phyloP scores from a whole-genome alignment of 345 rosid genomes.

The Hibiscus mutabilis region DNA sequence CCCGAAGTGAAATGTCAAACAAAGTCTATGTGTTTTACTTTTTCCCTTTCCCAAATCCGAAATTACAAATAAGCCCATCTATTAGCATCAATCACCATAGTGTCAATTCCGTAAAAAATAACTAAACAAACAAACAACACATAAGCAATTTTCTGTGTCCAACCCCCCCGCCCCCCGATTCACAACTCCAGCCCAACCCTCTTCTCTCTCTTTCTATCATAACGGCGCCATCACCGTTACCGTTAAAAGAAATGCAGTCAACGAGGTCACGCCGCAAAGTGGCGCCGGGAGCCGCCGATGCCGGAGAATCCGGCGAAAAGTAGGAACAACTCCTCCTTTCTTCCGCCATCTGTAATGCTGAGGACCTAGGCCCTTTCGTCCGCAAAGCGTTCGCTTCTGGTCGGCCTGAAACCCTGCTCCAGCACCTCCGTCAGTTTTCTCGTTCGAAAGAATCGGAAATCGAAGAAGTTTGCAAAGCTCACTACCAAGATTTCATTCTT shows the following conservation, averaged over 20 bases:
- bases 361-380: conserved; percentile 84
- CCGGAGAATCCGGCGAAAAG: conserved; percentile 72
- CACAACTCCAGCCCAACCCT: too few relatives aligned
- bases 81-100: too few relatives aligned
- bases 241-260: conserved; percentile 44
- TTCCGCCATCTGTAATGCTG: conserved; percentile 86
- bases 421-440: conserved; percentile 76
- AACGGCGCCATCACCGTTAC: conserved; percentile 11
- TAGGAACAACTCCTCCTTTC: conserved; percentile 78
- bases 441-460: conserved; percentile 93
- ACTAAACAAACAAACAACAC: too few relatives aligned
- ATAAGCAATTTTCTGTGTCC: too few relatives aligned
- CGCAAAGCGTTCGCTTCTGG: conserved; percentile 78
- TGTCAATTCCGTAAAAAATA: too few relatives aligned
- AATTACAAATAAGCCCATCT: too few relatives aligned
- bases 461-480: conserved; percentile 96
- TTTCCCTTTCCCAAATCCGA: too few relatives aligned
- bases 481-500: conserved; percentile 90
- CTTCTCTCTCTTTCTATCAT: too few relatives aligned
- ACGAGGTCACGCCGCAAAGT: conserved; percentile 71
- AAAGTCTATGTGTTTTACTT: too few relatives aligned
- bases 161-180: too few relatives aligned
- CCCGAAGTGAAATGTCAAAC: too few relatives aligned
- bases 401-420: conserved; percentile 80
- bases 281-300: conserved; percentile 38